Conservation (phyloP, 805 yeast genomes). For the Metschnikowia cubensis region DNA sequence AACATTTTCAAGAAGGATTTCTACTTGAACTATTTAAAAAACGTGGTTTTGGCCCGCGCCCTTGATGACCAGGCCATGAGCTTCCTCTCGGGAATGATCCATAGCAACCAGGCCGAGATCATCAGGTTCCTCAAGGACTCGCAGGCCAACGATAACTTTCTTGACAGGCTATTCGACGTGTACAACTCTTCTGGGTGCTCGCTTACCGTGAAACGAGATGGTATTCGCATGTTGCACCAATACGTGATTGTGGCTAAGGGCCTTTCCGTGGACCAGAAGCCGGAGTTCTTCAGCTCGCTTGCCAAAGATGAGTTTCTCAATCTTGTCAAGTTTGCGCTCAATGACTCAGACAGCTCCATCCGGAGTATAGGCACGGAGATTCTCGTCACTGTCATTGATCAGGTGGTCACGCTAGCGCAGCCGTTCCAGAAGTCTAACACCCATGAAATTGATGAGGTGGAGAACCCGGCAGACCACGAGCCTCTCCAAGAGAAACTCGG, state of each 20-base stretch:
- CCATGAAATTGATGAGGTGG: conserved; percentile 22
- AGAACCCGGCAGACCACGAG: conserved; percentile 14
- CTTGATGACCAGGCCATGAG: conserved; percentile 77
- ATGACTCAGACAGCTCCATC: conserved; percentile 43
- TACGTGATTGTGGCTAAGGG: conserved; percentile 71
- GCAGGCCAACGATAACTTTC: conserved; percentile 38
- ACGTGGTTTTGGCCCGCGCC: conserved; percentile 77
- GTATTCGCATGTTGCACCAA: conserved; percentile 75
- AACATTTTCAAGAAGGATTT: conserved; percentile 67
- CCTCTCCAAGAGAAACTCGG: neutral
- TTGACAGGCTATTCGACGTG: conserved; percentile 54
- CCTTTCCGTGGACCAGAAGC: conserved; percentile 55
- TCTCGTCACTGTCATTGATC: conserved; percentile 76
- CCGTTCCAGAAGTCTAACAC: conserved; percentile 20
- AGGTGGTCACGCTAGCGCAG: conserved; percentile 64
- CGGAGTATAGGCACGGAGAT: conserved; percentile 77
- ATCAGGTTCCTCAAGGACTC: conserved; percentile 54
- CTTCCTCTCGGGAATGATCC: conserved; percentile 62
- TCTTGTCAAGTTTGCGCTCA: conserved; percentile 68
- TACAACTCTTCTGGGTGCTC: conserved; percentile 35
- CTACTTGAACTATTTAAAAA: conserved; percentile 75
- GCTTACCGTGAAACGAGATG: conserved; percentile 47
- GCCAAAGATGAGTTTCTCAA: conserved; percentile 66
- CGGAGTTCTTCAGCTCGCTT: conserved; percentile 59
- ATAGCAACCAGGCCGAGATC: conserved; percentile 63